These are phyloP conservation scores for Xylaria nigripes DNA, from an alignment of 495 filamentous ascomycete species.

Conservation along the genomic window DNA sequence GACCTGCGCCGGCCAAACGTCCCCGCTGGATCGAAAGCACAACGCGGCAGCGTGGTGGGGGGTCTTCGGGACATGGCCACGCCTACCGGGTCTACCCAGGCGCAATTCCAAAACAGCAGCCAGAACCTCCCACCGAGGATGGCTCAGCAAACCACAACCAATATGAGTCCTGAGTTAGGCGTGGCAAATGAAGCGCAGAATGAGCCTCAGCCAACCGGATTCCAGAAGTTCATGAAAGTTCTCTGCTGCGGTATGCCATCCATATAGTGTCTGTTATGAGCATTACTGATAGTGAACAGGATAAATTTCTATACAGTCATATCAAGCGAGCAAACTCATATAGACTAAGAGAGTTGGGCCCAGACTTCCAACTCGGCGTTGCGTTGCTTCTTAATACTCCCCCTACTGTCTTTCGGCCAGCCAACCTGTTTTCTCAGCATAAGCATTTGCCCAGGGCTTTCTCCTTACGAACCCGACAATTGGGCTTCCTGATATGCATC, in stretches of 20 bases:
- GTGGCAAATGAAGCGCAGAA: slow-evolving; percentile 32
- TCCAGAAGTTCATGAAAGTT: slow-evolving; percentile 73
- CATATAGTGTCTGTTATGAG: neutral
- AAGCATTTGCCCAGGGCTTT: slow-evolving; percentile 5
- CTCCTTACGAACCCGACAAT: neutral
- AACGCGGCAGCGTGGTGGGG: slow-evolving; percentile 60
- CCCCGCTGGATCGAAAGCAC: slow-evolving; percentile 58
- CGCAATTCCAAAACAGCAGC: slow-evolving; percentile 81
- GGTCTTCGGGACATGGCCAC: slow-evolving; percentile 65
- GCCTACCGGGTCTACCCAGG: slow-evolving; percentile 74
- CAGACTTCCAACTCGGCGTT: slow-evolving; percentile 14
- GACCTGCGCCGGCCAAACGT: slow-evolving; percentile 80
- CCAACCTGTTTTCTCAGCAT: slow-evolving; percentile 5
- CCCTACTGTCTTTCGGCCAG: neutral
- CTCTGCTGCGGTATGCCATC: slow-evolving; percentile 66
- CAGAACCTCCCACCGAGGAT: slow-evolving; percentile 69
- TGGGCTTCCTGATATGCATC: neutral
- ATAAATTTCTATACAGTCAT: slow-evolving; percentile 9
- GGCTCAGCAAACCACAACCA: slow-evolving; percentile 41
- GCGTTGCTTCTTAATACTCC: slow-evolving; percentile 23
- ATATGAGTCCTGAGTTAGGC: slow-evolving; percentile 40
- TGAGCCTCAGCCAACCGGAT: slow-evolving; percentile 45
- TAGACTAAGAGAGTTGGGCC: slow-evolving; percentile 26
- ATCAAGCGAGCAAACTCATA: slow-evolving; percentile 21
- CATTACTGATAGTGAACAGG: neutral